Conservation (phyloP, 768 basidiomycete species). For the Boletus speciosus region DNA sequence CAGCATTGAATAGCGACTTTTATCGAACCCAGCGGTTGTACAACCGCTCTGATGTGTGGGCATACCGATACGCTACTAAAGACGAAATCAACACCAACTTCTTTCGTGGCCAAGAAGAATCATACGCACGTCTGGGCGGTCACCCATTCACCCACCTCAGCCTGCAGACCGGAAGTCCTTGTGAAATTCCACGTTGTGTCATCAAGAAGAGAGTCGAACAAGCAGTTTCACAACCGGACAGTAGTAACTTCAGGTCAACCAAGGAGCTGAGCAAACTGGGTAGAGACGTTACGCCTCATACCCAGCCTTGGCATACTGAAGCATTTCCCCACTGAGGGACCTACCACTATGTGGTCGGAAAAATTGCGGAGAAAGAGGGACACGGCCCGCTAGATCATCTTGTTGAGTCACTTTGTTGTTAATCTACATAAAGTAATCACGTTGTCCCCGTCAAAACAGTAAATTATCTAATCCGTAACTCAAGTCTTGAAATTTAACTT, state of each 20-base stretch:
- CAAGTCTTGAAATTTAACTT: slow-evolving; percentile 8
- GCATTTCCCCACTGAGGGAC: background rate
- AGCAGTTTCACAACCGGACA: background rate
- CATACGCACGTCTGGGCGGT: background rate
- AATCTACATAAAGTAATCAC: slow-evolving; percentile 11
- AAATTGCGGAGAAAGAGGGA: slow-evolving; percentile 3
- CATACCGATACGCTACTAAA: slow-evolving; percentile 31
- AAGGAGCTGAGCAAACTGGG: background rate
- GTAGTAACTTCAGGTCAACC: background rate
- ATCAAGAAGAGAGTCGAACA: slow-evolving; percentile 3
- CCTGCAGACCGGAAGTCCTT: background rate
- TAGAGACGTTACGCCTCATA: background rate
- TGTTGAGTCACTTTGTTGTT: slow-evolving; percentile 6
- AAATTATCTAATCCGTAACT: slow-evolving; percentile 29
- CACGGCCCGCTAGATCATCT: background rate
- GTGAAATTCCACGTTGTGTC: slow-evolving; percentile 8
- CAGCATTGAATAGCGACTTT: slow-evolving; percentile 21
- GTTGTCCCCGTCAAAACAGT: background rate
- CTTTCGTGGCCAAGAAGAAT: slow-evolving; percentile 19
- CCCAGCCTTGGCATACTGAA: background rate
- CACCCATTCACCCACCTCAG: background rate
- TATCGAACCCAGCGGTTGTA: slow-evolving; percentile 9
- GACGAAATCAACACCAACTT: slow-evolving; percentile 29
- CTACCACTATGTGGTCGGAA: background rate
- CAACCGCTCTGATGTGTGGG: slow-evolving; percentile 18